These are phyloP conservation scores for Bruguiera gymnorhiza DNA, from an alignment of 345 rosid species.

Conservation along the genomic window DNA sequence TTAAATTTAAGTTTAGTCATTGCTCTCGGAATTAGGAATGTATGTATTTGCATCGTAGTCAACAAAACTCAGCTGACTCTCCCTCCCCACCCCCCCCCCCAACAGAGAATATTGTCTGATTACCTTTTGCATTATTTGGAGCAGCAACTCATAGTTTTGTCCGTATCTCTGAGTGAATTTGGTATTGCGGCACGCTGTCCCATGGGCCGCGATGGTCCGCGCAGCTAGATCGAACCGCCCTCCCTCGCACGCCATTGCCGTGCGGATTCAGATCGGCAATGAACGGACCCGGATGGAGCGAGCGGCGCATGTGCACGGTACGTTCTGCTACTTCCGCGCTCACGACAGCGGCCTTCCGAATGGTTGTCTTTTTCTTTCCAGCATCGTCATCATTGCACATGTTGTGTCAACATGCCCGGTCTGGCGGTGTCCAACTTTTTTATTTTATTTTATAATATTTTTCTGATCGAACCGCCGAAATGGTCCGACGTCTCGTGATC, in stretches of 20 bases:
- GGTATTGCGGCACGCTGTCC: not conserved
- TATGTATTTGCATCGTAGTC: not conserved
- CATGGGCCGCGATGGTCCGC: not conserved
- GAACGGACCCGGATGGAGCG: too few species aligned
- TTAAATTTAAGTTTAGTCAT: too few species aligned
- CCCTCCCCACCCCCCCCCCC: too few species aligned
- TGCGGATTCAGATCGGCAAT: too few species aligned
- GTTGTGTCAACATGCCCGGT: conserved; percentile 19
- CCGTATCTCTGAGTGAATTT: not conserved
- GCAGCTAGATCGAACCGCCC: not conserved
- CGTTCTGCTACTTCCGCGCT: too few species aligned
- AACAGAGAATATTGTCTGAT: conserved; percentile 4
- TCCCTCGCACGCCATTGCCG: too few species aligned
- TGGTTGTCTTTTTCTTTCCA: conserved; percentile 20
- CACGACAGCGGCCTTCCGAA: conserved; percentile 15
- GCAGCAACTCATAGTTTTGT: not conserved
- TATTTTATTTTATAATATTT: too few species aligned
- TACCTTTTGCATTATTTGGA: conserved; percentile 11
- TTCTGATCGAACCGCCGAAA: not conserved
- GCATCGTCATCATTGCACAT: conserved; percentile 38
- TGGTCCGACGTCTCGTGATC: conserved; percentile 11
- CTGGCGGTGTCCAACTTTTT: too few species aligned
- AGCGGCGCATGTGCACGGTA: too few species aligned
- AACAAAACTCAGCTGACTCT: not conserved
- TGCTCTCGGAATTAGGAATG: not conserved